Conservation (phyloP, 2,329 filamentous ascomycete genomes). For the Fusarium chuoi region DNA sequence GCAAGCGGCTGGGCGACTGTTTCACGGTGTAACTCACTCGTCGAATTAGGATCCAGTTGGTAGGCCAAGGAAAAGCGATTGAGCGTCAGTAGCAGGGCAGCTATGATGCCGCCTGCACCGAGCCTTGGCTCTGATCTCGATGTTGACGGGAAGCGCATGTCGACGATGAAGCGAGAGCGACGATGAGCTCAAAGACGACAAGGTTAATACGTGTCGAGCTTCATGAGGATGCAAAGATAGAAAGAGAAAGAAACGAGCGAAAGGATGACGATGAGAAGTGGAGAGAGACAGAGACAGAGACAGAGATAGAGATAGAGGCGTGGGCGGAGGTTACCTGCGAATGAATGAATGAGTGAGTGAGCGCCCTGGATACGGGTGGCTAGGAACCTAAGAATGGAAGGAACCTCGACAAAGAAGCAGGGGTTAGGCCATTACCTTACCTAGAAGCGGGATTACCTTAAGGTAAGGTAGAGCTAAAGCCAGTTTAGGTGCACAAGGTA, state of each 20-base stretch:
- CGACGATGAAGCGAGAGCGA: constrained; percentile 19
- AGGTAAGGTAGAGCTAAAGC: constrained; percentile 9
- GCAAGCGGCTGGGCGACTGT: neutral
- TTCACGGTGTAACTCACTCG: constrained; percentile 42
- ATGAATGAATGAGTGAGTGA: neutral
- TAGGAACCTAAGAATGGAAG: constrained; percentile 19
- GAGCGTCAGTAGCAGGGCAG: constrained; percentile 41
- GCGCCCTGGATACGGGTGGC: neutral
- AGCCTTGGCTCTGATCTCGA: constrained; percentile 16
- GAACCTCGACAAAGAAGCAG: constrained; percentile 9
- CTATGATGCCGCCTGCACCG: constrained; percentile 34
- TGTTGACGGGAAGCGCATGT: constrained; percentile 36
- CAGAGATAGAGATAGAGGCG: neutral
- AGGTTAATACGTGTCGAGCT: constrained; percentile 14
- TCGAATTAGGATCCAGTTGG: constrained; percentile 51
- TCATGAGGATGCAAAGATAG: constrained; percentile 27
- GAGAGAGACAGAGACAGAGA: neutral
- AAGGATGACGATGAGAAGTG: constrained; percentile 12
- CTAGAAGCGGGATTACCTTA: constrained; percentile 1
- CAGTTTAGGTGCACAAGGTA: constrained; percentile 1
- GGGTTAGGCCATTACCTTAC: neutral
- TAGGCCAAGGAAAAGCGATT: constrained; percentile 47
- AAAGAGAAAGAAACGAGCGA: constrained; percentile 10
- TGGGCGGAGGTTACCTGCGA: constrained; percentile 9
- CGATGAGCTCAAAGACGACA: constrained; percentile 34